Percentiles rank a stretch among this genome's conserved stretches.
phyloP scores from a whole-genome alignment of 495 filamentous ascomycete genomes.

The Oidiodendron maius region DNA sequence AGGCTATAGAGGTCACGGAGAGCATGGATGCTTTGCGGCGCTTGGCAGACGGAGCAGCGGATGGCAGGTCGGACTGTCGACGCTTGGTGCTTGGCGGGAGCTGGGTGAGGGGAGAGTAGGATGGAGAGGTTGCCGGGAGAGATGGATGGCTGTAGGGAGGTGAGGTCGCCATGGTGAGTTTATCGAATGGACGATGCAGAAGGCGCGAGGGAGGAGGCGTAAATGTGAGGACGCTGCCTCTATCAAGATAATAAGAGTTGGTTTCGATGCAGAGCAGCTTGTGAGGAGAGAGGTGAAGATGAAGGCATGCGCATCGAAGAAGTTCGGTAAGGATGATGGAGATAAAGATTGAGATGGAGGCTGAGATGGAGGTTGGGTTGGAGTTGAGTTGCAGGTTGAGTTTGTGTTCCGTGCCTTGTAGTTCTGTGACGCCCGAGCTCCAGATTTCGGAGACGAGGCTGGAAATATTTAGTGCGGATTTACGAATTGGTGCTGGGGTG shows the following conservation, averaged over 20 bases:
- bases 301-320: no score
- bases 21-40: slow-evolving; percentile 60
- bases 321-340: no score
- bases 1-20: slow-evolving; percentile 37
- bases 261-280: no score
- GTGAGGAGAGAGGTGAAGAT: no score
- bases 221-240: slow-evolving; percentile 8
- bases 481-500: no score
- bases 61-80: slow-evolving; percentile 44
- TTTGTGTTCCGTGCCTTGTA: no score
- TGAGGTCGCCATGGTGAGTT: slow-evolving; percentile 51
- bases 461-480: no score
- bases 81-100: slow-evolving; percentile 56
- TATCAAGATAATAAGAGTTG: neutral
- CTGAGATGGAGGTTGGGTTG: slow-evolving; percentile 1
- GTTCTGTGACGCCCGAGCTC: no score
- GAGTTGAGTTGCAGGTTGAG: slow-evolving; percentile 35
- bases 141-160: slow-evolving; percentile 38
- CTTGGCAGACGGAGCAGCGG: slow-evolving; percentile 41
- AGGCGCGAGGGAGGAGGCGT: slow-evolving; percentile 23
- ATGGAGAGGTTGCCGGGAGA: slow-evolving; percentile 45
- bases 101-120: slow-evolving; percentile 38
- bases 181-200: slow-evolving; percentile 14
- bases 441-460: no score
- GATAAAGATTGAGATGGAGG: no score